A percentile compares a stretch with the other conserved stretches of the same genome.
phyloP scores from a whole-genome alignment of 2,329 filamentous ascomycete species.

The Cladosporium colombiae region DNA sequence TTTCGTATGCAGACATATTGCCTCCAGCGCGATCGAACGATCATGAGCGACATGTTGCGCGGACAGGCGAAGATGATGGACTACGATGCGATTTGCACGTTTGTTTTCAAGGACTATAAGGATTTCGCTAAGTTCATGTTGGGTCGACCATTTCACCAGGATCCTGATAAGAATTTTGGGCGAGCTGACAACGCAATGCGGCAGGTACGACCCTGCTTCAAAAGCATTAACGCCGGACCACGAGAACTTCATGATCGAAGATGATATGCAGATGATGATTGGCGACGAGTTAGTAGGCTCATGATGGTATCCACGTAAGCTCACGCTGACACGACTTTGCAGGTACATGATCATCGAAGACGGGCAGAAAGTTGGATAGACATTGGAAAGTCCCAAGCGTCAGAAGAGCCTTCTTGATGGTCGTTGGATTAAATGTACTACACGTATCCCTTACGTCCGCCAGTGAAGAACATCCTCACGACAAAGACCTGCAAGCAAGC shows the following conservation, averaged over 20 bases:
- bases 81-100: constrained; percentile 52
- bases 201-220: constrained; percentile 44
- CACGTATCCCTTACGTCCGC: constrained; percentile 62
- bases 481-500: constrained; percentile 95
- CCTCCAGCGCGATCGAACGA: constrained; percentile 45
- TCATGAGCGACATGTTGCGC: constrained; percentile 49
- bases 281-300: constrained; percentile 41
- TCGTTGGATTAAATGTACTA: constrained; percentile 4
- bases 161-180: background rate
- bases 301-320: background rate
- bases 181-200: background rate
- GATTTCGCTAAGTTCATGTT: constrained; percentile 47
- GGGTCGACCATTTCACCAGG: background rate
- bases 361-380: constrained; percentile 44
- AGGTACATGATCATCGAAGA: constrained; percentile 35
- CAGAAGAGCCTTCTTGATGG: background rate
- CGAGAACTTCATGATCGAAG: constrained; percentile 40
- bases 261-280: constrained; percentile 48
- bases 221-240: constrained; percentile 42
- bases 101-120: constrained; percentile 50
- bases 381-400: constrained; percentile 25
- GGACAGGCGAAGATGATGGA: constrained; percentile 46
- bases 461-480: constrained; percentile 98
- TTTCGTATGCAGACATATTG: constrained; percentile 44
- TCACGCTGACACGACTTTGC: background rate